A percentile compares a stretch with the other conserved stretches of the same genome.
These are phyloP conservation scores for Sporothrix brunneoviolacea DNA, from an alignment of 2,329 filamentous ascomycete species.

Conservation along the genomic window DNA sequence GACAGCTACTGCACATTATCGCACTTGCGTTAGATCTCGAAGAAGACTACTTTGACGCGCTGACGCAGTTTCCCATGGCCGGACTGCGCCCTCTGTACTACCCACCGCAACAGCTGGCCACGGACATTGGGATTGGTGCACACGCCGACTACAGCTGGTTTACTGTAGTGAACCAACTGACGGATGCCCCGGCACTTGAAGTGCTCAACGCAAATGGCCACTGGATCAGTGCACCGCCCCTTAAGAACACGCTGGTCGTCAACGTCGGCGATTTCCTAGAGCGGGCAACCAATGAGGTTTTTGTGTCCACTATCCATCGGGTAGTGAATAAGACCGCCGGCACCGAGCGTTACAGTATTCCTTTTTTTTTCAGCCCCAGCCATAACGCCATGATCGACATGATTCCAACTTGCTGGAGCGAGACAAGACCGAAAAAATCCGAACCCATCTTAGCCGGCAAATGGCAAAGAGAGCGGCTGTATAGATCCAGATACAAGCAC, in stretches of 20 bases:
- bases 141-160: conserved; percentile 43
- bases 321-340: conserved; percentile 38
- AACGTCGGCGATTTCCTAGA: conserved; percentile 49
- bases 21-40: conserved; percentile 19
- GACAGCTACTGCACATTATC: conserved; percentile 18
- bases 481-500: no score
- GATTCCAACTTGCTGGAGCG: neutral
- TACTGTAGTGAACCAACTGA: conserved; percentile 43
- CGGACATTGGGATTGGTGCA: conserved; percentile 34
- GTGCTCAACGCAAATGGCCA: conserved; percentile 31
- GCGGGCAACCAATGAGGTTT: conserved; percentile 42
- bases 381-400: conserved; percentile 27
- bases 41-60: conserved; percentile 31
- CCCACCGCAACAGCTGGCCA: conserved; percentile 18
- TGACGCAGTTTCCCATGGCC: conserved; percentile 30
- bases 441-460: no score
- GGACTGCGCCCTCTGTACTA: conserved; percentile 23
- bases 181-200: conserved; percentile 32
- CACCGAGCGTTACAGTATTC: conserved; percentile 44
- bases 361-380: conserved; percentile 48
- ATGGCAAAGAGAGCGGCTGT: no score
- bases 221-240: conserved; percentile 25
- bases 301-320: conserved; percentile 42
- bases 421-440: no score
- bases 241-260: conserved; percentile 32